phyloP scores from a whole-genome alignment of 495 filamentous ascomycete genomes.

The Penicillium pancosmium region DNA sequence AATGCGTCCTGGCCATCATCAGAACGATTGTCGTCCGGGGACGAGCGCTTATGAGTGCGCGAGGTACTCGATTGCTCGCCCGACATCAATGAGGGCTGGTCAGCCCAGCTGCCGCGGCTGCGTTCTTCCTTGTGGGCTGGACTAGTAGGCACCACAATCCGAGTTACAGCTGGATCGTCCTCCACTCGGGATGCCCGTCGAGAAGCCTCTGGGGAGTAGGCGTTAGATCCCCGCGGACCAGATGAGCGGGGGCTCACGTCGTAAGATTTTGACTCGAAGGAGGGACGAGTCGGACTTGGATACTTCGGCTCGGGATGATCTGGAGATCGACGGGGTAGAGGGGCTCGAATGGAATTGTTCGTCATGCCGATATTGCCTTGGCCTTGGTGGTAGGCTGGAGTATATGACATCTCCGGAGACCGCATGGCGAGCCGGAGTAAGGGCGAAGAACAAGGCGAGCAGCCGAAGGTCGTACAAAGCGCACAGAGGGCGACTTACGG shows the following conservation, averaged over 20 bases:
- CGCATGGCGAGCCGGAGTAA: slow-evolving; percentile 34
- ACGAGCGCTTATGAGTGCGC: slow-evolving; percentile 36
- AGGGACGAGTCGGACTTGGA: slow-evolving; percentile 17
- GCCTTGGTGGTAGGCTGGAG: slow-evolving; percentile 42
- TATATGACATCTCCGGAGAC: slow-evolving; percentile 47
- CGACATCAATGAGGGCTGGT: slow-evolving; percentile 47
- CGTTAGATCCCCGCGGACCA: slow-evolving; percentile 19
- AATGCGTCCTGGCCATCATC: slow-evolving; percentile 41
- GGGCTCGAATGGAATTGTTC: slow-evolving; percentile 23
- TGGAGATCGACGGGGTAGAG: slow-evolving; percentile 26
- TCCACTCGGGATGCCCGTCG: slow-evolving; percentile 23
- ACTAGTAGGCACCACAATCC: slow-evolving; percentile 33
- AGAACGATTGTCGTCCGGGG: slow-evolving; percentile 25
- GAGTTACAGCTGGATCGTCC: slow-evolving; percentile 29
- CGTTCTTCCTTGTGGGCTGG: slow-evolving; percentile 38
- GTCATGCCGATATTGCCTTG: slow-evolving; percentile 29
- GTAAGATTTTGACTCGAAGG: slow-evolving; percentile 14
- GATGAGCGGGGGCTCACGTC: slow-evolving; percentile 24
- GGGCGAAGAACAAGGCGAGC: slow-evolving; percentile 13
- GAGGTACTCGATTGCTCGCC: slow-evolving; percentile 33
- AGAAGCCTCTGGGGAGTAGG: slow-evolving; percentile 21
- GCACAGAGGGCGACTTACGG: slow-evolving; percentile 39
- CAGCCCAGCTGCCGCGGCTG: slow-evolving; percentile 38
- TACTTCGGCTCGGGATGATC: slow-evolving; percentile 20
- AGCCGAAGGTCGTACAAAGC: slow-evolving; percentile 40